These are phyloP conservation scores for Pseudonectria foliicola DNA, from an alignment of 2,329 filamentous ascomycete species.

Conservation along the genomic window DNA sequence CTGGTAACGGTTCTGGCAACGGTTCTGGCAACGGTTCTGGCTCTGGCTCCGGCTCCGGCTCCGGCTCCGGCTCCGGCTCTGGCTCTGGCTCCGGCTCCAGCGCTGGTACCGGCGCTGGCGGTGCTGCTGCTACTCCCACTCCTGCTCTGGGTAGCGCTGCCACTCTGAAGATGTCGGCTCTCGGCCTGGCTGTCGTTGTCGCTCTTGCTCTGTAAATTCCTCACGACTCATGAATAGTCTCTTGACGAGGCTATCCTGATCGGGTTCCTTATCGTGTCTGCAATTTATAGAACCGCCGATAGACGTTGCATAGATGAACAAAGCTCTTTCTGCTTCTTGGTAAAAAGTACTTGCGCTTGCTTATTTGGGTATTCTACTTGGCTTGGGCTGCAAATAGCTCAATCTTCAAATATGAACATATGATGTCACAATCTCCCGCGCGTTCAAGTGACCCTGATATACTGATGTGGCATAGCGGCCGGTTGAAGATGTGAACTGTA, in stretches of 20 bases:
- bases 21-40: conserved; percentile 4
- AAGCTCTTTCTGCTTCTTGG: neutral
- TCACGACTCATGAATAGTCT: neutral
- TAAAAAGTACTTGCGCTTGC: neutral
- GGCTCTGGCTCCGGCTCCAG: conserved; percentile 1
- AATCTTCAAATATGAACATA: too few species aligned
- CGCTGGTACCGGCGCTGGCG: conserved; percentile 1
- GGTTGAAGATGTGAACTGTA: too few species aligned
- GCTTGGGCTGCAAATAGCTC: too few species aligned
- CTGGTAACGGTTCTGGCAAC: conserved; percentile 9
- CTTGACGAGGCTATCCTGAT: too few species aligned
- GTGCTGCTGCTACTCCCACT: neutral
- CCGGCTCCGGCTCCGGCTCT: conserved; percentile 2
- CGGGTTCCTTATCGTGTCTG: too few species aligned
- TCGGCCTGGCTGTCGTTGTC: conserved; percentile 2
- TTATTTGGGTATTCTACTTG: too few species aligned
- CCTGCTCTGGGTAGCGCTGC: neutral
- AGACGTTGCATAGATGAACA: neutral
- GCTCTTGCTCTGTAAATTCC: conserved; percentile 1
- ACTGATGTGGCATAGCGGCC: too few species aligned
- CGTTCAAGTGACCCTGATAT: too few species aligned
- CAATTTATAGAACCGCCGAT: neutral
- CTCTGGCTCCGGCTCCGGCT: neutral
- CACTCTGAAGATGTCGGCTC: conserved; percentile 1
- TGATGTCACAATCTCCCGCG: too few species aligned